phyloP scores from a whole-genome alignment of 768 basidiomycete genomes.

The Tylopilus intermedius region DNA sequence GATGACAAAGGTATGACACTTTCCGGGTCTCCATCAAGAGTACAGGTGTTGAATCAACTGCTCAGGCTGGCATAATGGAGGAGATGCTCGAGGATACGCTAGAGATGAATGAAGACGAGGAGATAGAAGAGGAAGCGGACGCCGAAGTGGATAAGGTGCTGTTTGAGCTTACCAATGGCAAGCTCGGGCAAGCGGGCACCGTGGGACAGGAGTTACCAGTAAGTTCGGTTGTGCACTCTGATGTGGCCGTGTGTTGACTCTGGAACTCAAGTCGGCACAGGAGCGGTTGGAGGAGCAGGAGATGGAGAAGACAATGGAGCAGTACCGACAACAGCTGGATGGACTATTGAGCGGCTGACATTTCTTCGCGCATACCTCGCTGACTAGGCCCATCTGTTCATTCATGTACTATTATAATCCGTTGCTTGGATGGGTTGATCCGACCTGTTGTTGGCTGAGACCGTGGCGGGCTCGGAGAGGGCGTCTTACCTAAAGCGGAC shows the following conservation, averaged over 20 bases:
- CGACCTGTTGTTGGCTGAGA: not conserved
- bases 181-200: conserved; percentile 79
- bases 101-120: conserved; percentile 90
- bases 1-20: conserved; percentile 83
- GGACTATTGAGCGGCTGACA: conserved; percentile 62
- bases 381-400: not conserved
- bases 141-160: conserved; percentile 96
- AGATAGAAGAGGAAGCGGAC: conserved; percentile 93
- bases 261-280: conserved; percentile 45
- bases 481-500: conserved; percentile 7
- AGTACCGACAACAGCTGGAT: conserved; percentile 84
- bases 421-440: not conserved
- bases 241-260: conserved; percentile 6
- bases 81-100: conserved; percentile 97
- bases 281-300: conserved; percentile 72
- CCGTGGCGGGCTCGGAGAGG: too few species aligned
- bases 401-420: conserved; percentile 9
- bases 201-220: conserved; percentile 75
- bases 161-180: conserved; percentile 92
- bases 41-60: conserved; percentile 4
- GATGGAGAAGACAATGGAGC: conserved; percentile 83
- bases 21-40: not conserved
- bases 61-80: conserved; percentile 93
- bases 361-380: conserved; percentile 14
- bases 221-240: conserved; percentile 28